These are phyloP conservation scores for Anisogramma anomala DNA, from an alignment of 2,329 filamentous ascomycete genomes.

Conservation along the genomic window DNA sequence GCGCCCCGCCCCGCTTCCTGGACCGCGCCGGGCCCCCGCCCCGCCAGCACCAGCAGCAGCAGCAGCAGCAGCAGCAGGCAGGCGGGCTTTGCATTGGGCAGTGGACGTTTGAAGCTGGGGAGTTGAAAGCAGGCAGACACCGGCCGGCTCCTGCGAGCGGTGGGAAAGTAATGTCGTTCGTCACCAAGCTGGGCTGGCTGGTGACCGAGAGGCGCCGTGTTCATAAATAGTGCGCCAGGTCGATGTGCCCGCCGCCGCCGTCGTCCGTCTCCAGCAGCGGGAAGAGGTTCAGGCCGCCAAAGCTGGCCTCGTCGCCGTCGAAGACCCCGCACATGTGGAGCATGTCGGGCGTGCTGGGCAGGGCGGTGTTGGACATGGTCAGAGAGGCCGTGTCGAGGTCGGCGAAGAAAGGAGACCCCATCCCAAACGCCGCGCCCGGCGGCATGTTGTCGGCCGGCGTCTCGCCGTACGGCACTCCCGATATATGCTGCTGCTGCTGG, in stretches of 20 bases:
- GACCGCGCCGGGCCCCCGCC: too few relatives aligned
- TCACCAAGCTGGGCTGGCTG: neutral
- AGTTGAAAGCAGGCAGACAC: neutral
- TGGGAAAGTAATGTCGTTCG: neutral
- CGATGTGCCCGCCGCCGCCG: constrained; percentile 38
- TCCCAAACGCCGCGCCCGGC: constrained; percentile 15
- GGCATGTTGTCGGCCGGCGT: neutral
- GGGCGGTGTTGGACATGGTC: constrained; percentile 18
- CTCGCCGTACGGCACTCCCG: neutral
- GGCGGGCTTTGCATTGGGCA: too few relatives aligned
- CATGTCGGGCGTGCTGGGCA: too few relatives aligned
- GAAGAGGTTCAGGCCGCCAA: constrained; percentile 38
- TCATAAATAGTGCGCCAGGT: constrained; percentile 32
- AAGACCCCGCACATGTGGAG: constrained; percentile 29
- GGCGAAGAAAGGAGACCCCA: constrained; percentile 23
- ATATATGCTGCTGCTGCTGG: too few relatives aligned
- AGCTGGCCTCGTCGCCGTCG: constrained; percentile 31
- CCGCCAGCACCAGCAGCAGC: too few relatives aligned
- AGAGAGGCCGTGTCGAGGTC: constrained; percentile 29
- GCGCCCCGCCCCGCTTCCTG: too few relatives aligned
- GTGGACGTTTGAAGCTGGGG: neutral
- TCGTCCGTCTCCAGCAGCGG: constrained; percentile 38
- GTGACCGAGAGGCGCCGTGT: neutral
- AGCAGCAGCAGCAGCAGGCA: too few relatives aligned
- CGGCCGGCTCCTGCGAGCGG: neutral